These are phyloP conservation scores for Neonothopanus nambi DNA, from an alignment of 1,284 basidiomycete genomes.

Conservation along the genomic window DNA sequence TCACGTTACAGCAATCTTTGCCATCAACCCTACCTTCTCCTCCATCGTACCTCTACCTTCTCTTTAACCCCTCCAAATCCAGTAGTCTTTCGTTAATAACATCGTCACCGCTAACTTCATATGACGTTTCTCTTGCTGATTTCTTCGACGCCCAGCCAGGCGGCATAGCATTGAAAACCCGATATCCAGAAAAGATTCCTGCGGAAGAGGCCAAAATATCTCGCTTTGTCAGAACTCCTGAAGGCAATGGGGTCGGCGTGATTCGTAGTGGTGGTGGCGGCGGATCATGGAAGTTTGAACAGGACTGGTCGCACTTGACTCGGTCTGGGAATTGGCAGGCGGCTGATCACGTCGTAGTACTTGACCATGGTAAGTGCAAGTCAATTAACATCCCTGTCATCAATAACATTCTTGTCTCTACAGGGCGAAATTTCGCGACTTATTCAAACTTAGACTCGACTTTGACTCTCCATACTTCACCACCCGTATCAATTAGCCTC, in stretches of 20 bases:
- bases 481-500: slow-evolving; percentile 46
- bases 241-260: slow-evolving; percentile 70
- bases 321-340: slow-evolving; percentile 48
- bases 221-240: slow-evolving; percentile 71
- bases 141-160: slow-evolving; percentile 63
- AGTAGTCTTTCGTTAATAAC: slow-evolving; percentile 57
- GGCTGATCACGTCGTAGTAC: slow-evolving; percentile 65
- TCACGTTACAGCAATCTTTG: slow-evolving; percentile 66
- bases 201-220: slow-evolving; percentile 54
- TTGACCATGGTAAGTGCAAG: slow-evolving; percentile 51
- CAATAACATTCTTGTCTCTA: background rate
- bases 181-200: slow-evolving; percentile 37
- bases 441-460: slow-evolving; percentile 32
- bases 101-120: slow-evolving; percentile 58
- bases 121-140: slow-evolving; percentile 51
- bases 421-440: slow-evolving; percentile 34
- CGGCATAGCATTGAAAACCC: slow-evolving; percentile 46
- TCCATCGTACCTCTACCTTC: slow-evolving; percentile 53
- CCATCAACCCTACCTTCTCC: slow-evolving; percentile 46
- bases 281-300: slow-evolving; percentile 61
- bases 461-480: slow-evolving; percentile 24
- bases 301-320: slow-evolving; percentile 44
- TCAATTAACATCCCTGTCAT: background rate
- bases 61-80: slow-evolving; percentile 44
- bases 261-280: slow-evolving; percentile 52